A percentile compares a stretch with the other conserved stretches of the same genome.
phyloP scores from a whole-genome alignment of 73 alveolate genomes.

The Tetrahymena malaccensis region DNA sequence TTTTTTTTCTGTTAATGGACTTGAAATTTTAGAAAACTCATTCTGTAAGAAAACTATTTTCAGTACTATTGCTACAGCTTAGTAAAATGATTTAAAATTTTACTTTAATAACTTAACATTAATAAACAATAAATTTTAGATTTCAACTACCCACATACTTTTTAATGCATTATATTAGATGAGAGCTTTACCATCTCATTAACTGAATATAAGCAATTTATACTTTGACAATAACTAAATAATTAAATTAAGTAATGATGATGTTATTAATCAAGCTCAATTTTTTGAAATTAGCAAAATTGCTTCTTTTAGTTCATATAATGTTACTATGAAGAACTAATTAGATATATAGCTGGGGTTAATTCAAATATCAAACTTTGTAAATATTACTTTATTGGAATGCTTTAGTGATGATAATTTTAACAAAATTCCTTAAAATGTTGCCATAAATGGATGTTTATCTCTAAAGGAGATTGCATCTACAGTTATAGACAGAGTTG shows the following conservation, averaged over 20 bases:
- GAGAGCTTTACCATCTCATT: background rate
- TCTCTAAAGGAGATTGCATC: background rate
- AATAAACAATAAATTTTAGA: too few relatives aligned
- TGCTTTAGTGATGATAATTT: background rate
- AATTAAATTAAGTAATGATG: background rate
- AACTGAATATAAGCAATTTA: background rate
- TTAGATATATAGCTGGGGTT: background rate
- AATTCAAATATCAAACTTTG: background rate
- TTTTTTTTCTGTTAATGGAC: background rate
- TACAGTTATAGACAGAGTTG: background rate
- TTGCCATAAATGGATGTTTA: background rate
- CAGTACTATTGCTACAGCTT: background rate
- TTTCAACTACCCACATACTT: background rate
- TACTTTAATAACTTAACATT: too few relatives aligned
- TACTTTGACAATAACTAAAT: too few relatives aligned
- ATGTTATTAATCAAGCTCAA: background rate
- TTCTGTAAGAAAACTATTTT: background rate
- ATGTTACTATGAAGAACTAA: background rate
- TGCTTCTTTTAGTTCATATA: background rate
- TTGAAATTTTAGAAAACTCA: background rate
- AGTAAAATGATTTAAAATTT: background rate
- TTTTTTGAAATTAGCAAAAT: background rate
- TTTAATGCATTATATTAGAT: background rate
- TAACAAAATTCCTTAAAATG: background rate
- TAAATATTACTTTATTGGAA: background rate